Base-by-base conservation (phyloP, 306 rosid genomes). In the Trichosanthes truncata region DNA sequence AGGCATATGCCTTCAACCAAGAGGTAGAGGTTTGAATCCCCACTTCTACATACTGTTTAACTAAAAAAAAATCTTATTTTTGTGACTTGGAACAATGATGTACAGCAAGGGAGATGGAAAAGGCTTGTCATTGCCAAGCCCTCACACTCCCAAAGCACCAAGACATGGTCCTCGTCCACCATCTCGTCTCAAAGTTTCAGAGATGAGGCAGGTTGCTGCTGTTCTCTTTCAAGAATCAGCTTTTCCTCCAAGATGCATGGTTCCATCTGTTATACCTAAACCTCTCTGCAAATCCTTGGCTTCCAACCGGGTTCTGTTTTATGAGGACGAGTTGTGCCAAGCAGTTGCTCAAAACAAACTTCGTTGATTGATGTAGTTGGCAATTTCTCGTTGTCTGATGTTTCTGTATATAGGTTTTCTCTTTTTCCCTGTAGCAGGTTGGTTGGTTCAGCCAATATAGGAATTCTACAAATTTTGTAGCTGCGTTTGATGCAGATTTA, bases 341-440 rank as follows among this genome's bases (percentile, higher is more conserved):
- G 98, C 98, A 57, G 98, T 95, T 81, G 96, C 97, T 79, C 98
- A 95, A 86, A 95, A 95, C 78, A 95, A 91, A 75, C 98, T 92
- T 81, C 93, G 84, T 76, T 92, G 87, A 91, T 21, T 29, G 31
- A 15, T 29, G 72, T 78, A 62, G 76, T 31, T 81, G 74, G 78
- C 69, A 43, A 62, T 29, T 46, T 67, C 46, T 26, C 51, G 29
- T 77, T 48, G 76, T 79, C 84, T 84, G 48, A 20, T 57, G 79
- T 62, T 75, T 77, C 78, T 81, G 81, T 91, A 84, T 91, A 90
- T 85, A 94, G 84, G 81, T 81, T 82, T 79, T 84, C 7, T 79
- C 15, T 61, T 35, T 38, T 61, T 36, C 41, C 85, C 77, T 83
- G 62, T 79, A 81, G 78, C 76, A 49, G 55, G 55, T 49, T 49